phyloP scores from a whole-genome alignment of 805 yeast genomes.

The Hanseniaspora jakobsenii region DNA sequence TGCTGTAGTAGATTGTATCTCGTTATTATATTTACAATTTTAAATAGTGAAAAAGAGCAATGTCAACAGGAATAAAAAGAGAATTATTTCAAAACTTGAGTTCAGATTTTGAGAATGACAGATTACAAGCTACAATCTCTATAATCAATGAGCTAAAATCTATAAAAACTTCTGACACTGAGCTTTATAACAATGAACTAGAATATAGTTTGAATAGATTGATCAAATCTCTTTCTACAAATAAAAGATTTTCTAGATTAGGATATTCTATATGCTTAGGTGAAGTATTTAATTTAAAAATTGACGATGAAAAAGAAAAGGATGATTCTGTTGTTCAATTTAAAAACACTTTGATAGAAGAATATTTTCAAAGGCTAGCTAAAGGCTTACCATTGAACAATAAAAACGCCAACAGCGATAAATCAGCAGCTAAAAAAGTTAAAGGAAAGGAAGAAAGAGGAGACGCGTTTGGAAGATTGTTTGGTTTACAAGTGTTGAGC shows the following conservation, averaged over 20 bases:
- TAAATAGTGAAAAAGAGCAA: too few relatives aligned
- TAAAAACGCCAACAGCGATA: constrained; percentile 29
- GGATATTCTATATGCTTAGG: constrained; percentile 84
- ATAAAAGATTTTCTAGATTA: constrained; percentile 70
- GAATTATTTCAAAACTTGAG: constrained; percentile 70
- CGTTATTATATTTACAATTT: too few relatives aligned
- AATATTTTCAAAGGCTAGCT: constrained; percentile 21
- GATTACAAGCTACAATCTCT: constrained; percentile 58
- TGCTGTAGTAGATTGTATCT: too few relatives aligned
- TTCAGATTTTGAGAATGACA: constrained; percentile 60
- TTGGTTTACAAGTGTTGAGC: constrained; percentile 67
- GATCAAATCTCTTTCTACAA: constrained; percentile 67
- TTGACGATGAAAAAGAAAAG: constrained; percentile 19
- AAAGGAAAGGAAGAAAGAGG: constrained; percentile 81
- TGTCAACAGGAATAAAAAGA: constrained; percentile 36
- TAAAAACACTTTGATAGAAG: constrained; percentile 22
- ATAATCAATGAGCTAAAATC: constrained; percentile 48
- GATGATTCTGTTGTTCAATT: constrained; percentile 8
- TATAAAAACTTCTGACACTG: constrained; percentile 29
- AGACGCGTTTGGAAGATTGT: constrained; percentile 65
- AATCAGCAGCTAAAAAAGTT: constrained; percentile 32
- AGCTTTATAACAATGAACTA: constrained; percentile 43
- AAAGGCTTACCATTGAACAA: constrained; percentile 30
- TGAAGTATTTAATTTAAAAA: constrained; percentile 40
- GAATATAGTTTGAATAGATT: constrained; percentile 68